Conservation (phyloP, 139 green algal species). For the Picochlorum sp. region DNA sequence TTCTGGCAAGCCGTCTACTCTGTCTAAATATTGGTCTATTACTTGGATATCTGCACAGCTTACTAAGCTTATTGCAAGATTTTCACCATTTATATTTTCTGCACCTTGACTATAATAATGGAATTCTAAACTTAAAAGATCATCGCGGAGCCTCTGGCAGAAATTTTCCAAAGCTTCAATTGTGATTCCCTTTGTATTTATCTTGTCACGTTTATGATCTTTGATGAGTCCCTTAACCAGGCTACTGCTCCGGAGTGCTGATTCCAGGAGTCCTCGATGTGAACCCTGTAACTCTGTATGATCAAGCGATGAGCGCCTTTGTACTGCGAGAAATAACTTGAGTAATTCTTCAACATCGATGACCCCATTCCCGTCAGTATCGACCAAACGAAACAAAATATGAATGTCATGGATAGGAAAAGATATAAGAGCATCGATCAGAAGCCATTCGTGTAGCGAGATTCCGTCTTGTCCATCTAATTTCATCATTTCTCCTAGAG, state of each 20-base stretch:
- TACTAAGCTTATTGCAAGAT: conserved; percentile 20
- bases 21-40: conserved; percentile 9
- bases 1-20: conserved; percentile 10
- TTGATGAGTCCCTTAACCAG: no score
- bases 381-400: conserved; percentile 59
- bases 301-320: neutral
- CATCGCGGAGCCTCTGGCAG: no score
- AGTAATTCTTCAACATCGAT: conserved; percentile 54
- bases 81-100: no score
- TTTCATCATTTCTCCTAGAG: no score
- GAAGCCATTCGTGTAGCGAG: conserved; percentile 67
- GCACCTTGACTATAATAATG: no score
- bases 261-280: no score
- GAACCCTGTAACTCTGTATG: neutral
- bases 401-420: conserved; percentile 39
- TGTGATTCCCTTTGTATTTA: no score
- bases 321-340: neutral
- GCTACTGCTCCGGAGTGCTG: no score
- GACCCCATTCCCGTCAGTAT: conserved; percentile 44
- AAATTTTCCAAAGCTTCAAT: no score
- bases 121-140: no score
- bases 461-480: conserved; percentile 50
- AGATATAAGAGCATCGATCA: conserved; percentile 58
- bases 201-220: no score
- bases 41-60: conserved; percentile 15